Conservation (phyloP, 495 filamentous ascomycete species). For the Neurospora sp. region DNA sequence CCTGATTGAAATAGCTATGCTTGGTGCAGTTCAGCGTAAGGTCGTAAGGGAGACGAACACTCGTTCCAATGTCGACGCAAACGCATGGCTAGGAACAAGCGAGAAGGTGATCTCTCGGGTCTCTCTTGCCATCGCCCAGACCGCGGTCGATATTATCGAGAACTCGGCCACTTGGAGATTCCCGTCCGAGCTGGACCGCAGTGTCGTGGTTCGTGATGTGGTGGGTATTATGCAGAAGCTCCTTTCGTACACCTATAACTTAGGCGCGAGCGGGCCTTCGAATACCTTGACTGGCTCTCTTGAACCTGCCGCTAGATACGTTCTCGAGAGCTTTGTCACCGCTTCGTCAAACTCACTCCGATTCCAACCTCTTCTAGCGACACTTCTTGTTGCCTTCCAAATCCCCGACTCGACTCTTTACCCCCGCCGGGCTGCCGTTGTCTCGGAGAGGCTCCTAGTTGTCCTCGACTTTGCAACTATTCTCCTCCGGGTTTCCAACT, state of each 20-base stretch:
- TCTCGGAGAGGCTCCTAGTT: conserved; percentile 52
- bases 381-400: conserved; percentile 56
- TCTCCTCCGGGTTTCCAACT: conserved; percentile 57
- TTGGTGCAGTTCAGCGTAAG: conserved; percentile 61
- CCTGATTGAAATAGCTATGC: conserved; percentile 65
- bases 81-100: conserved; percentile 60
- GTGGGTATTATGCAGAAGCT: conserved; percentile 60
- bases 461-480: conserved; percentile 57
- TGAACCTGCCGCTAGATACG: conserved; percentile 57
- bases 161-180: conserved; percentile 79
- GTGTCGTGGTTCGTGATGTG: conserved; percentile 44
- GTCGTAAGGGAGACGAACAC: conserved; percentile 41
- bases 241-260: conserved; percentile 59
- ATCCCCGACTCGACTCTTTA: conserved; percentile 56
- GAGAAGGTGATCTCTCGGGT: conserved; percentile 67
- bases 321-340: conserved; percentile 67
- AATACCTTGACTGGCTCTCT: conserved; percentile 55
- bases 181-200: conserved; percentile 51
- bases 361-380: conserved; percentile 66
- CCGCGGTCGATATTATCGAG: conserved; percentile 71
- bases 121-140: conserved; percentile 58
- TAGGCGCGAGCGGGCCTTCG: conserved; percentile 48
- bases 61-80: conserved; percentile 42
- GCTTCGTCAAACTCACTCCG: conserved; percentile 56
- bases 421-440: conserved; percentile 42